Conservation (phyloP, 495 filamentous ascomycete species). For the Neurospora sp. region DNA sequence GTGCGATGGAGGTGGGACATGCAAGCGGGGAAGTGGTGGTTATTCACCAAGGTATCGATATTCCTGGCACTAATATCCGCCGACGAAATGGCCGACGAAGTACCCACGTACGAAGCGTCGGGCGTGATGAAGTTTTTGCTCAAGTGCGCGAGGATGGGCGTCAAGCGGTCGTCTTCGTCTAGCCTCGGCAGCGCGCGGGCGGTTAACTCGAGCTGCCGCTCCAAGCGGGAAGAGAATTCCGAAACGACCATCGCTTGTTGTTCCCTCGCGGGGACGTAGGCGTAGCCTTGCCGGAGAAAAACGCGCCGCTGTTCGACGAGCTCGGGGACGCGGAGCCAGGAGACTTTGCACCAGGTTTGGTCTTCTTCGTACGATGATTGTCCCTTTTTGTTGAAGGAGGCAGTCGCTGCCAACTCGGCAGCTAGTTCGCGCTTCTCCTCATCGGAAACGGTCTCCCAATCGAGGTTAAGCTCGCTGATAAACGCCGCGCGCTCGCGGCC, state of each 20-base stretch:
- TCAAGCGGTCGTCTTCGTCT: conserved; percentile 93
- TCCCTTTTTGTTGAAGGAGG: conserved; percentile 1
- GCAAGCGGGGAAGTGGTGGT: conserved; percentile 83
- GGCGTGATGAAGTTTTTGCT: conserved; percentile 88
- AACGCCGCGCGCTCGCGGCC: conserved; percentile 60
- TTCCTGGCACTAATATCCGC: conserved; percentile 66
- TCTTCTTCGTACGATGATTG: conserved; percentile 22
- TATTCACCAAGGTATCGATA: conserved; percentile 58
- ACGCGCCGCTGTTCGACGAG: conserved; percentile 72
- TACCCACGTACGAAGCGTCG: conserved; percentile 61
- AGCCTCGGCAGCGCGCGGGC: conserved; percentile 81
- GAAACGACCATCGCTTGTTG: conserved; percentile 80
- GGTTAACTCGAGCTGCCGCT: conserved; percentile 77
- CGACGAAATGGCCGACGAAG: conserved; percentile 43
- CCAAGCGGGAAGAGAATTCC: conserved; percentile 70
- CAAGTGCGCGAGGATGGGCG: conserved; percentile 86
- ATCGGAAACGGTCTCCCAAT: conserved; percentile 67
- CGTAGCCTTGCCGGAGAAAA: conserved; percentile 69
- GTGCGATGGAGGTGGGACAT: conserved; percentile 84
- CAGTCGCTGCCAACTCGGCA: conserved; percentile 28
- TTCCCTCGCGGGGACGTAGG: conserved; percentile 81
- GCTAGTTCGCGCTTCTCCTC: conserved; percentile 55
- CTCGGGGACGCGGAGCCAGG: conserved; percentile 88
- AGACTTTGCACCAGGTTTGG: conserved; percentile 79
- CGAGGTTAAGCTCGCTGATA: conserved; percentile 63